Evolutionary conservation across 2,329 filamentous ascomycete genomes (phyloP).

Genomic region (Alternaria incomplexa): DNA sequence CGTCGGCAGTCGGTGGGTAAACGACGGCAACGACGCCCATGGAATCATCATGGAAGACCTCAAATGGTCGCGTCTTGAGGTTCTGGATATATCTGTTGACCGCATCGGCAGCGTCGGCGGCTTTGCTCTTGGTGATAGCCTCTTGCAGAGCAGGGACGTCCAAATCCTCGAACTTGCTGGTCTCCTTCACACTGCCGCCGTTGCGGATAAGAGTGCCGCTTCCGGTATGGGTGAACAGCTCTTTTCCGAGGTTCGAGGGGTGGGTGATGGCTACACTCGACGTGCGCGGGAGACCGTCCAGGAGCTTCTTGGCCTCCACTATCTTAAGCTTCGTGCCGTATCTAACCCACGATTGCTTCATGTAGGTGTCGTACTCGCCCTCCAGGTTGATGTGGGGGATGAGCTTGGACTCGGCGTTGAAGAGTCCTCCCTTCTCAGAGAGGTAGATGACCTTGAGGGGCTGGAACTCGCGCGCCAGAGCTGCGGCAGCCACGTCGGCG

Average conservation of each 20-base stretch:
- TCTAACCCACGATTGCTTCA: constrained; percentile 93
- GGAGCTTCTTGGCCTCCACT: constrained; percentile 92
- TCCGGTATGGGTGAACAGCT: constrained; percentile 94
- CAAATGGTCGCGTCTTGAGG: constrained; percentile 79
- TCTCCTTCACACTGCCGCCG: constrained; percentile 85
- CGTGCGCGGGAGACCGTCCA: constrained; percentile 85
- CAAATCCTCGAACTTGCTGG: constrained; percentile 74
- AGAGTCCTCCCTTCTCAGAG: constrained; percentile 96
- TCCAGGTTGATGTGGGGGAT: constrained; percentile 98
- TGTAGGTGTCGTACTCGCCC: constrained; percentile 91
- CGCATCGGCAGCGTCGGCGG: constrained; percentile 79
- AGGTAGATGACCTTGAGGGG: constrained; percentile 97
- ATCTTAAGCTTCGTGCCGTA: constrained; percentile 97
- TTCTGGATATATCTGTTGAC: constrained; percentile 87
- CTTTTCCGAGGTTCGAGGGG: constrained; percentile 92
- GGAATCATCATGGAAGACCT: constrained; percentile 90
- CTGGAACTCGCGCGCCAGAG: constrained; percentile 85
- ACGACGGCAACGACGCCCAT: constrained; percentile 94
- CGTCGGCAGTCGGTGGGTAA: constrained; percentile 71
- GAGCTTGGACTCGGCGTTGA: constrained; percentile 93
- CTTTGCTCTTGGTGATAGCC: constrained; percentile 79
- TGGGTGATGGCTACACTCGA: constrained; percentile 98
- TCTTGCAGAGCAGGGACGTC: constrained; percentile 80
- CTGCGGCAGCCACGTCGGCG: constrained; percentile 93
- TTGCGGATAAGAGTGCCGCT: constrained; percentile 91